Evolutionary conservation across 208 protist genomes (phyloP), one percentile per base, ranked within the genome.

Genomic region (Acanthamoeba royreba): DNA sequence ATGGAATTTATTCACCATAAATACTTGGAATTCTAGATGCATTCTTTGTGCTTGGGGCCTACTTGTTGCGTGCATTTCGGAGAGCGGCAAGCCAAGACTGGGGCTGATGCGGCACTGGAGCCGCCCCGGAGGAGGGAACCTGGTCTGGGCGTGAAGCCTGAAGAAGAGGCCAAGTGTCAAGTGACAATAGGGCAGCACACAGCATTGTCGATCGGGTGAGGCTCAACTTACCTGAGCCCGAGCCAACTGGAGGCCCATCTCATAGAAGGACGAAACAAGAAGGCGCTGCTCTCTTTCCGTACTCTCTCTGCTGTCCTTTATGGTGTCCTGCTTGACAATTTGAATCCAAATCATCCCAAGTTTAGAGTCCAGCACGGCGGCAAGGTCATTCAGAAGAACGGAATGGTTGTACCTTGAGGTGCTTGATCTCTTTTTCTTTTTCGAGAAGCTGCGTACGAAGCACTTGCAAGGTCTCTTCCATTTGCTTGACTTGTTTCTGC

Each of bases 191-290:
- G n/a, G n/a, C n/a, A n/a, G n/a, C n/a, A n/a, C n/a, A n/a, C n/a
- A n/a, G n/a, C n/a, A n/a, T n/a, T n/a, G n/a, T n/a, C n/a, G n/a
- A n/a, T n/a, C n/a, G n/a, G n/a, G n/a, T n/a, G n/a, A n/a, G n/a
- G n/a, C n/a, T n/a, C n/a, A n/a, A n/a, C n/a, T n/a, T n/a, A 33
- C 85, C 53, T 91, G 85, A 38, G 46, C 52, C 49, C 85, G 85
- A 0, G 85, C 85, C 17, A 91, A 31, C 53, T 69, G 85, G 5
- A 91, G 55, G 2, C 85, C 85, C 85, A 91, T 91, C 15, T 91
- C 85, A 40, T 91, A 91, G 85, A 91, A 91, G 4, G 85, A 38
- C 45, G 85, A 91, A 11, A 91, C 85, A 45, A 91, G 31, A 9
- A 91, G 85, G 15, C 85, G 31, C 55, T 91, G 85, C 35, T 91